A percentile compares a stretch with the other conserved stretches of the same genome.
These are phyloP conservation scores for Penicillium crustosum DNA, from an alignment of 2,329 filamentous ascomycete species.

Conservation along the genomic window DNA sequence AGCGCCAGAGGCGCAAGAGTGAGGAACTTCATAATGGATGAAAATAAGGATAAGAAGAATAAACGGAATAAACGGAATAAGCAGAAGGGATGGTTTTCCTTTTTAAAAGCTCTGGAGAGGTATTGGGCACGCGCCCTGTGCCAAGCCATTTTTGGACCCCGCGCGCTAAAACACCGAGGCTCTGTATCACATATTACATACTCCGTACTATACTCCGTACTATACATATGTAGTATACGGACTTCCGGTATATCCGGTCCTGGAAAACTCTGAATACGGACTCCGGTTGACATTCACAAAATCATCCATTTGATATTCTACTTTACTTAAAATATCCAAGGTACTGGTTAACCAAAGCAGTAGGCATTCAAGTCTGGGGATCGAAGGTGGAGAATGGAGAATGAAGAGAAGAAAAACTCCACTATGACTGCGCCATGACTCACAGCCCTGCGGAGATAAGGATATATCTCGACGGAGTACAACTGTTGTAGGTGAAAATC, in stretches of 20 bases:
- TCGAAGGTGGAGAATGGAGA: conserved; percentile 9
- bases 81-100: conserved; percentile 1
- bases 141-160: conserved; percentile 26
- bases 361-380: conserved; percentile 1
- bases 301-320: neutral
- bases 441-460: conserved; percentile 16
- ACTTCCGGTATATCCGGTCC: neutral
- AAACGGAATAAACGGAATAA: neutral
- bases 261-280: neutral
- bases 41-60: conserved; percentile 1
- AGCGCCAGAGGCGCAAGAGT: conserved; percentile 37
- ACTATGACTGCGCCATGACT: conserved; percentile 18
- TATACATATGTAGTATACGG: neutral
- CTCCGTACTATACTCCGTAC: neutral
- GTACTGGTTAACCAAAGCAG: neutral
- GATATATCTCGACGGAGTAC: too few species aligned
- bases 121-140: conserved; percentile 20
- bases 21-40: conserved; percentile 38
- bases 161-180: conserved; percentile 18
- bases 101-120: conserved; percentile 14
- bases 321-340: neutral
- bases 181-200: neutral
- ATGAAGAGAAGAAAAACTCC: conserved; percentile 3
- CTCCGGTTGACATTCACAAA: neutral
- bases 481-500: neutral